Evolutionary conservation across 106 monocot species (phyloP), one percentile per base, ranked within the genome.

Genomic region (Apostasia ramifera): DNA sequence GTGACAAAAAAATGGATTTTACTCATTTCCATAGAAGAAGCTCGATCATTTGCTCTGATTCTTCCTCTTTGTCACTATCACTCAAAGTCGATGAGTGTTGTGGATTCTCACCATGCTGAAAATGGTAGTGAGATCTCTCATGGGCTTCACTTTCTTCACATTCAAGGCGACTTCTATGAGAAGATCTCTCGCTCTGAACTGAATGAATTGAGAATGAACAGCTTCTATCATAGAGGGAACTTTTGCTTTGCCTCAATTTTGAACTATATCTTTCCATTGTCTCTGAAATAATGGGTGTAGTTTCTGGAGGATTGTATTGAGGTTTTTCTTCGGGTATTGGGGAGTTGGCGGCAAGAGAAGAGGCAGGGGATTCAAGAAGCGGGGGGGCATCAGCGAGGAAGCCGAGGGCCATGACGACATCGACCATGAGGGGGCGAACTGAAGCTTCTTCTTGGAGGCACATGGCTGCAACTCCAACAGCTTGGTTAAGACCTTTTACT

Each of bases 391-490:
- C 51, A 7, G 56, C 44, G 10, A 84, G 80, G 70, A 77, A 70
- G 37, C 61, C 71, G 44, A 86, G 39, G 6, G 85, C 74, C 61
- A 70, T 56, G 3, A 72, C 81, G 1, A 82, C 78, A 54, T 86
- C 85, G 13, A 71, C 70, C 78, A 79, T 82, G 39, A 82, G 40
- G 4, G 85, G 85, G 8, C 85, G 82, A 39, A 76, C 69, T 3
- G 67, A 62, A 14, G 82, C 57, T 12, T 82, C 82, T 8, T 82
- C 85, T 61, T 86, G 85, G n/a, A 86, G 71, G 49, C 85, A 86
- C 85, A 86, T 86, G 1, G 76, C 81, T n/a, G 85, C 85, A 26
- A 86, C 74, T 2, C 81, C 85, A 37, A 85, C 71, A 40, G 81
- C 81, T 67, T 85, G 85, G 61, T 81, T 81, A 6, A 85, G 55